Percentiles rank a stretch among this genome's conserved stretches.
phyloP scores from a whole-genome alignment of 768 basidiomycete species.

The Collybia nuda region DNA sequence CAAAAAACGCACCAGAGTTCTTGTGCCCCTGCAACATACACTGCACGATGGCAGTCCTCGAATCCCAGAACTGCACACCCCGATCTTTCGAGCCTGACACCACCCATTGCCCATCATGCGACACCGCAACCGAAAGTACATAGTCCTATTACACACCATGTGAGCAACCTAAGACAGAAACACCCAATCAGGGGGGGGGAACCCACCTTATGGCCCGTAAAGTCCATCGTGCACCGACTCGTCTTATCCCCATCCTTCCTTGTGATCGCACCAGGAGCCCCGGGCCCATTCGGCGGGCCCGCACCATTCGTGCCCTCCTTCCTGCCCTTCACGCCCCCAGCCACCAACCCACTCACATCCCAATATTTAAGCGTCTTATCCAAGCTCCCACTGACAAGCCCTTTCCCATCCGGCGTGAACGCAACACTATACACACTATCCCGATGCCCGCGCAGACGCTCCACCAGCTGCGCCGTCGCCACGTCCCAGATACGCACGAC shows the following conservation, averaged over 20 bases:
- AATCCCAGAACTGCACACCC: conserved; percentile 93
- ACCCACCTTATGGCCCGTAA: conserved; percentile 88
- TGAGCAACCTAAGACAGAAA: too few relatives aligned
- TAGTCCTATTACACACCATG: conserved; percentile 28
- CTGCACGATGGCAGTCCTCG: conserved; percentile 73
- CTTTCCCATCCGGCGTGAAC: conserved; percentile 91
- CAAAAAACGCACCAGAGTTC: conserved; percentile 38
- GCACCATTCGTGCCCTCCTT: conserved; percentile 43
- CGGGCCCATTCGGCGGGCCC: conserved; percentile 31
- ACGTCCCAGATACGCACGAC: conserved; percentile 84
- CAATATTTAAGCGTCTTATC: conserved; percentile 89
- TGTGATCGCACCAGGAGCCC: conserved; percentile 7
- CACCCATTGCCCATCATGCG: conserved; percentile 91
- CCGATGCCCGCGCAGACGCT: conserved; percentile 73
- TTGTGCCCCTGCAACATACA: conserved; percentile 86
- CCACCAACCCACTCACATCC: conserved; percentile 79
- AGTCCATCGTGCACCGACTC: conserved; percentile 73
- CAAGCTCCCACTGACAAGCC: conserved; percentile 87
- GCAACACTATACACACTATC: conserved; percentile 89
- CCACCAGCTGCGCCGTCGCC: conserved; percentile 62
- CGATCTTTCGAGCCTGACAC: conserved; percentile 95
- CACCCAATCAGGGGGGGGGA: too few relatives aligned
- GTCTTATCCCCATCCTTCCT: conserved; percentile 53
- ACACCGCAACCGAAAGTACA: conserved; percentile 65
- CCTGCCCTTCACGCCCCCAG: conserved; percentile 53